phyloP scores from a whole-genome alignment of 1,284 basidiomycete species.

The Trametes hirsuta region DNA sequence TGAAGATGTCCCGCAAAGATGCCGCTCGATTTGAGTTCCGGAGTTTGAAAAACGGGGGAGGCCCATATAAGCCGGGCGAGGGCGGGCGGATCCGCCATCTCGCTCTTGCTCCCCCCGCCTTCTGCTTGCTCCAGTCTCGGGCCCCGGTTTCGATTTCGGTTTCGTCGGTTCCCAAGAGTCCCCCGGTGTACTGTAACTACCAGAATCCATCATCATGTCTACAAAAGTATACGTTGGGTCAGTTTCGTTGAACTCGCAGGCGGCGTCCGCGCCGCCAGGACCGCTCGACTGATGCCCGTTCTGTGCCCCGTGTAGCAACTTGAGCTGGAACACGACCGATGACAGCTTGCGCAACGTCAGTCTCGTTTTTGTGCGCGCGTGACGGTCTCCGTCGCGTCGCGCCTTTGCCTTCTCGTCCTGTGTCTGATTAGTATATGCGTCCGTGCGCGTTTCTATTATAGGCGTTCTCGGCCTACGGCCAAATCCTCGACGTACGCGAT shows the following conservation, averaged over 20 bases:
- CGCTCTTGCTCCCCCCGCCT: slow-evolving; percentile 31
- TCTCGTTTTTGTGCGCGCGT: slow-evolving; percentile 46
- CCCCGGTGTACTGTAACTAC: slow-evolving; percentile 49
- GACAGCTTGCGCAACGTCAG: slow-evolving; percentile 85
- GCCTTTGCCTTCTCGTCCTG: slow-evolving; percentile 31
- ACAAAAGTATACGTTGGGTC: slow-evolving; percentile 87
- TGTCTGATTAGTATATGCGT: slow-evolving; percentile 36
- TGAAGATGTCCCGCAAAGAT: slow-evolving; percentile 23
- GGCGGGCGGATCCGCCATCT: slow-evolving; percentile 28
- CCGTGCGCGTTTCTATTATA: slow-evolving; percentile 41
- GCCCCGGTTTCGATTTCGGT: slow-evolving; percentile 36
- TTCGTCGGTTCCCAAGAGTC: slow-evolving; percentile 53
- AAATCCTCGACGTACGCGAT: slow-evolving; percentile 78
- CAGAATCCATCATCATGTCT: slow-evolving; percentile 55
- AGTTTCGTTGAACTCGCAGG: slow-evolving; percentile 44
- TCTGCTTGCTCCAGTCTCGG: slow-evolving; percentile 34
- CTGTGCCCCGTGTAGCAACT: slow-evolving; percentile 63
- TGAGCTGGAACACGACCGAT: slow-evolving; percentile 95
- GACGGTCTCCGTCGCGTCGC: slow-evolving; percentile 40
- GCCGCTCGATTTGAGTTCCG: slow-evolving; percentile 28
- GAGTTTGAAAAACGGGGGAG: slow-evolving; percentile 33
- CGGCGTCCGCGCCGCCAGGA: slow-evolving; percentile 19
- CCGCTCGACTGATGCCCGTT: slow-evolving; percentile 36
- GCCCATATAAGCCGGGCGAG: slow-evolving; percentile 52
- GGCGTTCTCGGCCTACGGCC: slow-evolving; percentile 73